Conservation (phyloP, 257 asterid species). For the Rehmannia glutinosa region DNA sequence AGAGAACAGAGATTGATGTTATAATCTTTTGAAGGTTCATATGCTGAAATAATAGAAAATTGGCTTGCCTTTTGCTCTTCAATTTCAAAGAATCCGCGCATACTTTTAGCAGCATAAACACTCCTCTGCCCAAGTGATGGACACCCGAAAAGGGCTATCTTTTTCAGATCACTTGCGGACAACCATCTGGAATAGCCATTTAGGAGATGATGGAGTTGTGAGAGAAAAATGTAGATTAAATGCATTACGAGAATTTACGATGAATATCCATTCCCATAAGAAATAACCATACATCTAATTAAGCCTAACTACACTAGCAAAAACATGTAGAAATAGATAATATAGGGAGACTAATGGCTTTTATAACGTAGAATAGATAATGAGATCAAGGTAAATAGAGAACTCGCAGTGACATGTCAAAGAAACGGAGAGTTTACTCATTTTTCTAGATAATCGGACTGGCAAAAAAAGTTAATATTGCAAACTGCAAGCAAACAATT, state of each 20-base stretch:
- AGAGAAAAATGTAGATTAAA: not conserved
- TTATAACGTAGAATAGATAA: too few species aligned
- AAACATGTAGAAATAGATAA: too few species aligned
- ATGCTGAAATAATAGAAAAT: not conserved
- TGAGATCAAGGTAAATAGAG: too few species aligned
- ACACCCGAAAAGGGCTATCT: constrained; percentile 74
- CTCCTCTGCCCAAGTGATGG: constrained; percentile 50
- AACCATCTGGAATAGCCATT: constrained; percentile 62
- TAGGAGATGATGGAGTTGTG: constrained; percentile 16
- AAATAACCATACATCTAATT: not conserved
- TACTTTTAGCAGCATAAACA: constrained; percentile 49
- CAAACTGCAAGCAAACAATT: not conserved
- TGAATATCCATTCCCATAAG: not conserved
- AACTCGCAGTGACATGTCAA: too few species aligned
- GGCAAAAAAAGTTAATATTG: too few species aligned
- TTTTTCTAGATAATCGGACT: too few species aligned
- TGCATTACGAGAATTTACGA: not conserved
- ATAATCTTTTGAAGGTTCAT: too few species aligned
- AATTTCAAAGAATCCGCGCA: constrained; percentile 64
- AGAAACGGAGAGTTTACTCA: too few species aligned
- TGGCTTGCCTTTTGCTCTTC: constrained; percentile 67
- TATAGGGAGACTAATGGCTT: too few species aligned
- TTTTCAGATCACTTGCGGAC: constrained; percentile 77
- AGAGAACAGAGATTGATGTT: too few species aligned
- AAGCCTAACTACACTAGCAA: not conserved